A percentile compares a stretch with the other conserved stretches of the same genome.
phyloP scores from a whole-genome alignment of 176 grass and related monocot genomes.

The Secale cereale region DNA sequence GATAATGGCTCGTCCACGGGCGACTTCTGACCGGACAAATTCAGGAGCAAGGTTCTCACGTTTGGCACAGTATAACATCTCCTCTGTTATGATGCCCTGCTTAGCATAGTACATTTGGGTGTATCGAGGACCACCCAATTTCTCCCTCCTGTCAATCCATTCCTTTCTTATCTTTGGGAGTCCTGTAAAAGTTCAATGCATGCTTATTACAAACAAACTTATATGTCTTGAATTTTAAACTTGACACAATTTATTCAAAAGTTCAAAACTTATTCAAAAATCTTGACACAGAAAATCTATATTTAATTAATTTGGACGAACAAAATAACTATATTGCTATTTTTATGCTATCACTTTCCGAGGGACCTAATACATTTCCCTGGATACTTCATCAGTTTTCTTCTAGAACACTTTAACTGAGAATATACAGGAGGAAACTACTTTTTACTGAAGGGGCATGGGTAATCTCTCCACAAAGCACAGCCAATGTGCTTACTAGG shows the following conservation, averaged over 20 bases:
- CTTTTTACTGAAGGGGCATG: not conserved
- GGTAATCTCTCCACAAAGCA: no score
- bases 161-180: slow-evolving; percentile 95
- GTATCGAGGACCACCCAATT: slow-evolving; percentile 65
- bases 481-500: not conserved
- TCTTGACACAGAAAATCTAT: not conserved
- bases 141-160: slow-evolving; percentile 87
- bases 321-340: not conserved
- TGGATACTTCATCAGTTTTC: not conserved
- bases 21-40: slow-evolving; percentile 90
- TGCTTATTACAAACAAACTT: not conserved
- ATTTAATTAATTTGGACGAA: not conserved
- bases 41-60: slow-evolving; percentile 93
- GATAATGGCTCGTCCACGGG: slow-evolving; percentile 87
- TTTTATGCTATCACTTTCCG: not conserved
- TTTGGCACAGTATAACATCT: slow-evolving; percentile 89
- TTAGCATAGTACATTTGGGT: slow-evolving; percentile 99
- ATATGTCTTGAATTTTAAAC: not conserved
- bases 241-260: not conserved
- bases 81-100: slow-evolving; percentile 93
- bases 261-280: no score
- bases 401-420: not conserved
- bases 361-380: not conserved
- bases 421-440: not conserved
- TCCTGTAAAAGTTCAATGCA: slow-evolving; percentile 40